These are phyloP conservation scores for Herpotrichia juniperi DNA, from an alignment of 2,329 filamentous ascomycete genomes.

Conservation along the genomic window DNA sequence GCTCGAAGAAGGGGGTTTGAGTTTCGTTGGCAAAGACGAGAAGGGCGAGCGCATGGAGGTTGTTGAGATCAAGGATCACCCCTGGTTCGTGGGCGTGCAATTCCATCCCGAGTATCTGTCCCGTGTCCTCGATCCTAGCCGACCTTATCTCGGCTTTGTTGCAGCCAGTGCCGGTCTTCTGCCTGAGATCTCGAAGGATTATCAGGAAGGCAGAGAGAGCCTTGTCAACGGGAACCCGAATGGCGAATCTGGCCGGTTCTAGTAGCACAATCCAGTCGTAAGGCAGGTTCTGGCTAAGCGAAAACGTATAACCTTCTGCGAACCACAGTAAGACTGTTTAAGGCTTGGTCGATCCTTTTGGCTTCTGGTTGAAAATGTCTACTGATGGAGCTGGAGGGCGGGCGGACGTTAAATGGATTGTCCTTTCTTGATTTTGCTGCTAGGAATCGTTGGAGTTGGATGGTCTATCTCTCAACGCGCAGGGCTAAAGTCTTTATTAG, in stretches of 20 bases:
- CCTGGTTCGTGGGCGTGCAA: constrained; percentile 85
- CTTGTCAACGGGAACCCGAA: not conserved
- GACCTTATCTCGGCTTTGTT: constrained; percentile 83
- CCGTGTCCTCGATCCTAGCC: constrained; percentile 74
- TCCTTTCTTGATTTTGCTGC: not conserved
- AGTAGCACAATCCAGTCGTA: no score
- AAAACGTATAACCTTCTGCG: no score
- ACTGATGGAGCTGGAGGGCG: no score
- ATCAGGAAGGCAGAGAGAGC: constrained; percentile 15
- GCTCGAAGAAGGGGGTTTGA: constrained; percentile 71
- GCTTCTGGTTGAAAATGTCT: no score
- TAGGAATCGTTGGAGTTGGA: not conserved
- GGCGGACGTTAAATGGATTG: not conserved
- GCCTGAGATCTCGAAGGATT: constrained; percentile 50
- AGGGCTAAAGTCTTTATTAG: no score
- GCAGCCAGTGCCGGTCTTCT: constrained; percentile 75
- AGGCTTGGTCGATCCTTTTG: no score
- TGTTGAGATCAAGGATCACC: constrained; percentile 81
- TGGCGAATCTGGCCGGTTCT: not conserved
- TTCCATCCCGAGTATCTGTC: constrained; percentile 88
- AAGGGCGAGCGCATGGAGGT: constrained; percentile 82
- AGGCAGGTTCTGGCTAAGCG: no score
- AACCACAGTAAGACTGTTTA: no score
- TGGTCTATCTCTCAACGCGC: not conserved
- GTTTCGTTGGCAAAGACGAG: constrained; percentile 81